A percentile compares a stretch with the other conserved stretches of the same genome.
phyloP scores from a whole-genome alignment of 352 stramenopile genomes.

The Globisporangium orthogonon region DNA sequence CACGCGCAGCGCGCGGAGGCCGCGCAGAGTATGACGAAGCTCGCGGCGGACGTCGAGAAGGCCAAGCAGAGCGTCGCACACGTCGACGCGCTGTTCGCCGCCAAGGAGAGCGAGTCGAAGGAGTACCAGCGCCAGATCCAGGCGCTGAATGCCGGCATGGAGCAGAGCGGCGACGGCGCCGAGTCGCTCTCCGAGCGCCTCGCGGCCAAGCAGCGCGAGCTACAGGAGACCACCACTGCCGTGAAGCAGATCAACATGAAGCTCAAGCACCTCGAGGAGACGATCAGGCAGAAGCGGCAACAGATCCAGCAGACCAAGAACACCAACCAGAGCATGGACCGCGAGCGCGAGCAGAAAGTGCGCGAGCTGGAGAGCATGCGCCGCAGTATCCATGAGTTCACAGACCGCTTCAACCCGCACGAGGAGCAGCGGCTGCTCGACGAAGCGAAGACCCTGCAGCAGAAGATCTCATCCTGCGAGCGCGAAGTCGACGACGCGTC shows the following conservation, averaged over 20 bases:
- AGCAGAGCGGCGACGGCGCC: conserved; percentile 63
- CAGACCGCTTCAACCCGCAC: conserved; percentile 62
- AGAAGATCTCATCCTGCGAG: conserved; percentile 57
- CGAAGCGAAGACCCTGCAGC: conserved; percentile 49
- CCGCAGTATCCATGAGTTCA: conserved; percentile 46
- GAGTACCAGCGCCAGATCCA: conserved; percentile 83
- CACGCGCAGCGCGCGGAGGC: conserved; percentile 73
- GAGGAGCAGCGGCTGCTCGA: conserved; percentile 66
- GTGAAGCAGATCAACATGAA: conserved; percentile 92
- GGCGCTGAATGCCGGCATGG: conserved; percentile 81
- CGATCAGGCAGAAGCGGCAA: conserved; percentile 64
- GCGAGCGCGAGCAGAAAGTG: conserved; percentile 57
- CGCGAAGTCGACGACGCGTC: conserved; percentile 91
- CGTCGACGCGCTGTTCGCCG: conserved; percentile 33
- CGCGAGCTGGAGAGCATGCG: conserved; percentile 62
- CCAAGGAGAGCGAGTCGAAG: conserved; percentile 59
- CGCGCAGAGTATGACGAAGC: conserved; percentile 63
- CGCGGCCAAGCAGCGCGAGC: conserved; percentile 67
- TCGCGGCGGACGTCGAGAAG: conserved; percentile 81
- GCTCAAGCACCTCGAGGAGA: conserved; percentile 90
- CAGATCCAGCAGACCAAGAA: conserved; percentile 65
- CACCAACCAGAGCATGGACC: conserved; percentile 71
- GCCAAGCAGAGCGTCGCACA: conserved; percentile 56
- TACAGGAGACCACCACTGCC: conserved; percentile 71
- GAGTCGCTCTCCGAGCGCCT: conserved; percentile 74